Base-by-base conservation (phyloP, 495 filamentous ascomycete species). In the Lophiotrema nucula region DNA sequence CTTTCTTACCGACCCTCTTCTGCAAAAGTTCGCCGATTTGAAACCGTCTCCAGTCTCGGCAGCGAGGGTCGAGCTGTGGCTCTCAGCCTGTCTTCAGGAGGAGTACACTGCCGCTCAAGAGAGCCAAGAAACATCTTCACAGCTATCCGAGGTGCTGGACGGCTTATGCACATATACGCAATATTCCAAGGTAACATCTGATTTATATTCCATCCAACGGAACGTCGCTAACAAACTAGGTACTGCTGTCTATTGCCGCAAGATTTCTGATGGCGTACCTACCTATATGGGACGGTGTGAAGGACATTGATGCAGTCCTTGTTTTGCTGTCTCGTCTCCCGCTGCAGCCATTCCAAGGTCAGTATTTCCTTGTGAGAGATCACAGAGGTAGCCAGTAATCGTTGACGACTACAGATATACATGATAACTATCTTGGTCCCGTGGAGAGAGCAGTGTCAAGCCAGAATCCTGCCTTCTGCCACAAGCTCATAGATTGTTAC, bases 21-120 rank as follows among this genome's bases (percentile, higher is more conserved):
- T 92, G 15, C 90, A 91, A 63, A 92, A 90, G 61, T 82, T 89
- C 43, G 62, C 93, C 19, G 74, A 78, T 16, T 70, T 95, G 19
- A 81, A 78, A 23, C 82, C 86, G 25, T 79, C 84, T 1, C 79
- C 82, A 16, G 50, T 47, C 4, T 33, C 53, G 13, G 43, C 58
- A 1, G 33, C 37, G 5, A 28, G 67, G 51, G 53, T 70, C 35
- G 58, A 72, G 4, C 27, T 64, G 8, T 72, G 69, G 69, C 57
- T 70, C 2, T 38, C 55, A 2, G 48, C 42, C 4, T 67, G 37
- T 41, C 69, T 72, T 25, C 58, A 69, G 12, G 69, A 72, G 4
- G 60, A 67, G 39, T 58, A 64, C 10, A 41, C 62, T 5, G 22
- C 42, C 31, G 39, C 39, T 8, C 31, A 46, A 24, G 11, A 28